Evolutionary conservation across 306 rosid species (phyloP).

Genomic region (Dryas alaskensis): DNA sequence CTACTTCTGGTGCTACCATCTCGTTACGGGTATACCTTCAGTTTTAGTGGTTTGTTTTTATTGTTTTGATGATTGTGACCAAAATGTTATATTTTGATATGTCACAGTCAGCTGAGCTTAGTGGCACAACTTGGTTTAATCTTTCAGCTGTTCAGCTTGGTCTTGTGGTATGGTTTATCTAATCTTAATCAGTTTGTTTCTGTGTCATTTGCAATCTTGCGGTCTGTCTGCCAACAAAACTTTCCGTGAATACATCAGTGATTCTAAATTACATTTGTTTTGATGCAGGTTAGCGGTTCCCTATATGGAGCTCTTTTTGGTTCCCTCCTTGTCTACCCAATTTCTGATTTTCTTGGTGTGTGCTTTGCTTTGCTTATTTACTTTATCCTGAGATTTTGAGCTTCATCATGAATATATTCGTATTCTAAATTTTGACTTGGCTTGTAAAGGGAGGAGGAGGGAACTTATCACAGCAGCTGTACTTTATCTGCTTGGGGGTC

Average conservation of each 20-base stretch:
- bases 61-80: slow-evolving; percentile 13
- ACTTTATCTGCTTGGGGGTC: slow-evolving; percentile 65
- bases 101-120: slow-evolving; percentile 84
- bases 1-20: slow-evolving; percentile 89
- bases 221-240: not conserved
- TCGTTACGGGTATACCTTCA: slow-evolving; percentile 68
- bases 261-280: not conserved
- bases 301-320: slow-evolving; percentile 95
- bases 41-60: slow-evolving; percentile 12
- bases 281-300: slow-evolving; percentile 81
- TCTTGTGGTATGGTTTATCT: slow-evolving; percentile 68
- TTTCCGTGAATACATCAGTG: not conserved
- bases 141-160: slow-evolving; percentile 83
- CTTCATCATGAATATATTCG: slow-evolving; percentile 23
- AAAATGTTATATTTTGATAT: slow-evolving; percentile 23
- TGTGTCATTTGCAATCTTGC: slow-evolving; percentile 16
- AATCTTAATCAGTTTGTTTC: slow-evolving; percentile 13
- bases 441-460: slow-evolving; percentile 66
- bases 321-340: slow-evolving; percentile 67
- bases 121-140: slow-evolving; percentile 81
- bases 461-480: slow-evolving; percentile 70
- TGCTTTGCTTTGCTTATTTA: slow-evolving; percentile 26
- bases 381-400: slow-evolving; percentile 23
- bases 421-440: slow-evolving; percentile 25
- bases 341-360: slow-evolving; percentile 90